Evolutionary conservation across 2,329 filamentous ascomycete genomes (phyloP).

Genomic region (Akanthomyces lecanii): DNA sequence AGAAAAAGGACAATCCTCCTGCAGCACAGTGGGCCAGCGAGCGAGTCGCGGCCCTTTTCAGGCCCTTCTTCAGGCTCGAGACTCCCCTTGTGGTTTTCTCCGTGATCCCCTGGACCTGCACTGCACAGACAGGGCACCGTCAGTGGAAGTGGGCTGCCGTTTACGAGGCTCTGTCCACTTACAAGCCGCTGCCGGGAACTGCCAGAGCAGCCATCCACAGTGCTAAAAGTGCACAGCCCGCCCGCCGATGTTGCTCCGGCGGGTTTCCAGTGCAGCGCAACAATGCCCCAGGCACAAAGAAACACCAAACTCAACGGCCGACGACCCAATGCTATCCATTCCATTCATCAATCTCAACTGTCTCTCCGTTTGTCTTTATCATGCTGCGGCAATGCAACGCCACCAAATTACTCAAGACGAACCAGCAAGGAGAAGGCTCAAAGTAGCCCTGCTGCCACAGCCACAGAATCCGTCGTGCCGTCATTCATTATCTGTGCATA

Average conservation of each 20-base stretch:
- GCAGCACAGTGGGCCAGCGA: not conserved
- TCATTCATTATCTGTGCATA: not conserved
- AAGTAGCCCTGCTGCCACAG: no score
- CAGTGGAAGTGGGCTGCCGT: not conserved
- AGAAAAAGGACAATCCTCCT: no score
- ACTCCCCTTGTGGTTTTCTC: not conserved
- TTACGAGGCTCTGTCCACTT: slow-evolving; percentile 2
- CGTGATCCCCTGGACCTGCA: not conserved
- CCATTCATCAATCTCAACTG: no score
- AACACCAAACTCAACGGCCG: no score
- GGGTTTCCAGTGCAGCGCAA: no score
- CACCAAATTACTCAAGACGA: no score
- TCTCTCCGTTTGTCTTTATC: no score
- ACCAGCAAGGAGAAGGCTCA: no score
- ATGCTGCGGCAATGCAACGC: no score
- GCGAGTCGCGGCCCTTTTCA: not conserved
- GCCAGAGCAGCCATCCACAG: not conserved
- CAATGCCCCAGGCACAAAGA: no score
- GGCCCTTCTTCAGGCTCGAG: not conserved
- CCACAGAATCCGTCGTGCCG: not conserved
- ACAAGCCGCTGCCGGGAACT: not conserved
- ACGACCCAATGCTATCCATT: no score
- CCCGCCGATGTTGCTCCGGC: not conserved
- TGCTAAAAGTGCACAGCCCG: not conserved
- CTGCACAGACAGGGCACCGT: not conserved